phyloP scores from a whole-genome alignment of 148 eudicot genomes.

The Chenopodium formosanum region DNA sequence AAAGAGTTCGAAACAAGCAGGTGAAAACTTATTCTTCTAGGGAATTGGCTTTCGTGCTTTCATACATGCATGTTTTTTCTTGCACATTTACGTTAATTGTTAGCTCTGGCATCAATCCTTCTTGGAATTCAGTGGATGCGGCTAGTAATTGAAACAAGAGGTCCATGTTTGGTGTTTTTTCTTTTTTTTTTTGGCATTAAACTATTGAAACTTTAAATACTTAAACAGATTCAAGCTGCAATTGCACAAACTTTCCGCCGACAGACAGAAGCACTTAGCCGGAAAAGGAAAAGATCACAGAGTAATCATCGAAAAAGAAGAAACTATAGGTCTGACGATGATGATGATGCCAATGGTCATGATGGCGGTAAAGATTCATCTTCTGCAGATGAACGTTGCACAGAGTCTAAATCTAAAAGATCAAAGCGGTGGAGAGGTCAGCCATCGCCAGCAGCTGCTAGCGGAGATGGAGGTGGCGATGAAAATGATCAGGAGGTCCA shows the following conservation, averaged over 20 bases:
- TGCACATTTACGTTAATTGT: neutral
- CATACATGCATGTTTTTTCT: conserved; percentile 3
- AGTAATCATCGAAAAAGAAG: conserved; percentile 44
- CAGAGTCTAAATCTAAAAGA: conserved; percentile 49
- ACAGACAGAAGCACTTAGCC: conserved; percentile 74
- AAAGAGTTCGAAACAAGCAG: conserved; percentile 70
- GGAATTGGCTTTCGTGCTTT: neutral
- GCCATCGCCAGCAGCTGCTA: conserved; percentile 38
- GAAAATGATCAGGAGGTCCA: conserved; percentile 52
- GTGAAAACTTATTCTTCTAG: conserved; percentile 30
- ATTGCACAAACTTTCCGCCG: conserved; percentile 64
- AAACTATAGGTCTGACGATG: conserved; percentile 63
- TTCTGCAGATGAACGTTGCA: conserved; percentile 61
- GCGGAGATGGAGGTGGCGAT: conserved; percentile 44
- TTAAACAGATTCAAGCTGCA: conserved; percentile 67
- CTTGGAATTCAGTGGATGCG: neutral
- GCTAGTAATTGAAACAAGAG: neutral
- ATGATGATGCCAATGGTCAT: conserved; percentile 49
- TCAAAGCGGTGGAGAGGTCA: conserved; percentile 52
- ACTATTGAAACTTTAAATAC: conserved; percentile 5
- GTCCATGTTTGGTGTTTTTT: neutral
- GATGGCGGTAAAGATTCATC: conserved; percentile 62
- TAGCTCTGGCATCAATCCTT: neutral
- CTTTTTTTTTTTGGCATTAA: conserved; percentile 8
- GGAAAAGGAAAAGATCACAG: conserved; percentile 58